phyloP scores from a whole-genome alignment of 805 yeast species.

The Saccharomycopsis babjevae region DNA sequence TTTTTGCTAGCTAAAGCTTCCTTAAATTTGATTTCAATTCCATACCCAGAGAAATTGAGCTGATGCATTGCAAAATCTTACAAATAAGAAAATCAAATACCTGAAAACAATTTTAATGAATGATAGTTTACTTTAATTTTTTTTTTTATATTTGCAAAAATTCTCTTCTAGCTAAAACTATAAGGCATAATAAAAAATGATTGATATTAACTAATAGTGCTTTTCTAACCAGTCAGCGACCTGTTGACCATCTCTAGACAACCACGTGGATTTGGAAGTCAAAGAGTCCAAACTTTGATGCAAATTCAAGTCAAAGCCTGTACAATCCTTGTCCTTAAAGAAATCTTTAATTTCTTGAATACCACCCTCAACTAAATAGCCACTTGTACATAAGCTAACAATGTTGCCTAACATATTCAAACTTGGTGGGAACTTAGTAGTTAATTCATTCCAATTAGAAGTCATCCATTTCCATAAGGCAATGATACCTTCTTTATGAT shows the following conservation, averaged over 20 bases:
- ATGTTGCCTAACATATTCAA: slow-evolving; percentile 71
- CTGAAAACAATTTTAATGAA: no score
- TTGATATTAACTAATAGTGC: slow-evolving; percentile 21
- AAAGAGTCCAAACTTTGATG: slow-evolving; percentile 57
- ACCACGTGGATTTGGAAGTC: slow-evolving; percentile 48
- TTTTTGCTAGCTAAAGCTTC: no score
- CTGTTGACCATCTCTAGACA: slow-evolving; percentile 41
- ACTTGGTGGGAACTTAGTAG: slow-evolving; percentile 66
- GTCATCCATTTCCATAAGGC: slow-evolving; percentile 67
- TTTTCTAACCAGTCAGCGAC: slow-evolving; percentile 41
- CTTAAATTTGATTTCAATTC: no score
- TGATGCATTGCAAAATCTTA: not conserved
- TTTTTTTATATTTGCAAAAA: no score
- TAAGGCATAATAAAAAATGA: slow-evolving; percentile 5
- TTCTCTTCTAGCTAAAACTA: not conserved
- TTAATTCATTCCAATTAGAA: slow-evolving; percentile 61
- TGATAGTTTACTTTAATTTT: no score
- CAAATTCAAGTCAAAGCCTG: slow-evolving; percentile 54
- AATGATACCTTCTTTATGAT: slow-evolving; percentile 54
- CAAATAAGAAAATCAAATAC: no score
- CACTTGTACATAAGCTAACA: slow-evolving; percentile 49
- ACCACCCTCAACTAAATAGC: slow-evolving; percentile 48
- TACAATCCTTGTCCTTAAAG: slow-evolving; percentile 45
- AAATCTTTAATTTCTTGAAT: slow-evolving; percentile 40
- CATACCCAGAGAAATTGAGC: not conserved